Percentiles rank a stretch among this genome's conserved stretches.
These are phyloP conservation scores for Kurtzmaniella quercitrusa DNA, from an alignment of 1,139 yeast genomes.

Conservation along the genomic window DNA sequence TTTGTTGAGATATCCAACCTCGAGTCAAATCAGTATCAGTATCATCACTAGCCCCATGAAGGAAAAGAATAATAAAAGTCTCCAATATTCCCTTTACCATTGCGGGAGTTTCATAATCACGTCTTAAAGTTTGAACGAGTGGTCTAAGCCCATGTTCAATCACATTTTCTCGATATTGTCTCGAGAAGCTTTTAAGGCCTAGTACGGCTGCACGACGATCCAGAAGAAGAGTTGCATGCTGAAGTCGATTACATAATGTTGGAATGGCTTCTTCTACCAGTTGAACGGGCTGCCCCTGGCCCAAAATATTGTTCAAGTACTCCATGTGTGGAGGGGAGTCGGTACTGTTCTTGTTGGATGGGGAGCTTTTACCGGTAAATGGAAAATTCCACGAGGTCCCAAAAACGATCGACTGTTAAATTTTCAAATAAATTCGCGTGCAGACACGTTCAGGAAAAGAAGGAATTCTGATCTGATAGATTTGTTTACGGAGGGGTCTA, in stretches of 20 bases:
- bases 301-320: constrained; percentile 36
- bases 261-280: constrained; percentile 85
- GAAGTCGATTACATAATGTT: constrained; percentile 81
- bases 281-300: constrained; percentile 37
- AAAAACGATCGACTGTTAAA: too few species aligned
- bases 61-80: constrained; percentile 75
- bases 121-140: constrained; percentile 60
- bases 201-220: constrained; percentile 91
- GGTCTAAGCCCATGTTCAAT: constrained; percentile 86
- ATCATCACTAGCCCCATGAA: constrained; percentile 57
- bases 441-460: too few species aligned
- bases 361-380: neutral
- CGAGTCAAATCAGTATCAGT: constrained; percentile 49
- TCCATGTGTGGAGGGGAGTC: constrained; percentile 26
- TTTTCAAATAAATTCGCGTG: too few species aligned
- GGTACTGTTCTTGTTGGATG: neutral
- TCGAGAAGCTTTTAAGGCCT: constrained; percentile 82
- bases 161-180: constrained; percentile 87
- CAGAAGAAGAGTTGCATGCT: constrained; percentile 75
- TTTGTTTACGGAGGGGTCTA: too few species aligned
- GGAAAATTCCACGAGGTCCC: neutral
- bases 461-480: too few species aligned
- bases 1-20: constrained; percentile 71
- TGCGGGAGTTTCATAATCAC: constrained; percentile 65
- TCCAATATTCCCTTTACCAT: constrained; percentile 83